Evolutionary conservation across 345 rosid species (phyloP).

Genomic region (Cardamine occulta): DNA sequence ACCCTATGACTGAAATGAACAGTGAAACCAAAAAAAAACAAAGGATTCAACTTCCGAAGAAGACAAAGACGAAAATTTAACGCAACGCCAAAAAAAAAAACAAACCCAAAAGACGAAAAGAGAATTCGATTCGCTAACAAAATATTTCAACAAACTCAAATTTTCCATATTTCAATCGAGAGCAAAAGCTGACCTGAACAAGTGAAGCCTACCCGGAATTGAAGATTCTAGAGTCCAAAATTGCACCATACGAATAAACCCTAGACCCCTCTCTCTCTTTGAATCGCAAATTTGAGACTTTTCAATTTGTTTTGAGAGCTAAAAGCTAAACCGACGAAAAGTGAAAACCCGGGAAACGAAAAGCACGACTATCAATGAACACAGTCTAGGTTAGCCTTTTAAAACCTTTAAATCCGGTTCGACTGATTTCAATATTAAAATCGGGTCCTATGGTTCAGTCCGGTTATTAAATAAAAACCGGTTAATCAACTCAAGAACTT

Average conservation of each 20-base stretch:
- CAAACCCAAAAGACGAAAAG: background rate
- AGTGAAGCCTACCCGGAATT: constrained; percentile 12
- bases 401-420: constrained; percentile 5
- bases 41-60: background rate
- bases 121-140: background rate
- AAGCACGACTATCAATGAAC: background rate
- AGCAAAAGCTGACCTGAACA: constrained; percentile 25
- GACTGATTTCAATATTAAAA: background rate
- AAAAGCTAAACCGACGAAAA: constrained; percentile 21
- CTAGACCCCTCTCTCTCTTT: constrained; percentile 9
- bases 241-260: constrained; percentile 10
- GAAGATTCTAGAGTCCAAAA: constrained; percentile 6
- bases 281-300: background rate
- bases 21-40: background rate
- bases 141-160: background rate
- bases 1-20: background rate
- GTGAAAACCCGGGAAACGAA: constrained; percentile 43
- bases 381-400: background rate
- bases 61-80: background rate
- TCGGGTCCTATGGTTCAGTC: background rate
- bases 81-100: background rate
- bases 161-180: constrained; percentile 10
- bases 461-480: background rate
- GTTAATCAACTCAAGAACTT: background rate
- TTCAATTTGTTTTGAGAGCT: constrained; percentile 6